Evolutionary conservation across 805 yeast genomes (phyloP), one percentile per base, ranked within the genome.

Genomic region (Metschnikowia lunata): DNA sequence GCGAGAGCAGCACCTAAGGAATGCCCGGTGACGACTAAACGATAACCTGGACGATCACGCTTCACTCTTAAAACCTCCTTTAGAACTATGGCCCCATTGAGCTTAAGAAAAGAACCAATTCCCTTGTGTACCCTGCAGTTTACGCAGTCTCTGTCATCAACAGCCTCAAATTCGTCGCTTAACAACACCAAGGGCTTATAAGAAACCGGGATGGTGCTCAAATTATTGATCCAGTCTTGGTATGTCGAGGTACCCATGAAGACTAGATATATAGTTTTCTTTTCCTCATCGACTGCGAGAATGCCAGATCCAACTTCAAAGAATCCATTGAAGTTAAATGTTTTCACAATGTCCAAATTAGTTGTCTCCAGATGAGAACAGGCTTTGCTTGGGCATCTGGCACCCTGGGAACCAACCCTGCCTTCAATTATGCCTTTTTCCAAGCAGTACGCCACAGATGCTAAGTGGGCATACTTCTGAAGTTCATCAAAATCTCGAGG

Each of bases 1-100:
- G 89, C 83, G 40, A 83, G 60, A 0, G 90, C 89, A 7, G 83
- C 95, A 3, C 89, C 90, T 34, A 86, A 62, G 0, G 93, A 86
- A 61, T 87, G 95, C 0, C 95, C 95, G 1, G 81, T 67, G 1
- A 83, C 70, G 1, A 76, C 69, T 5, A 84, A 46, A 15, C 67
- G 58, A 57, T 80, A 83, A 23, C 69, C 72, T 0, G 80, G 76
- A 54, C 73, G 62, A 14, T 65, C 54, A 9, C 59, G 46, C 15
- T 64, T 58, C 14, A 73, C 53, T 1, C 52, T 48, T 11, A 62
- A 53, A 1, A 82, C 63, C 7, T 56, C 61, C 8, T 62, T 50
- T 30, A 76, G 57, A 30, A 75, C 66, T 9, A 61, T 52, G 2
- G 57, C 62, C 12, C 49, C 57, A 47, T 78, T 70, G 11, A 65